Evolutionary conservation across 352 stramenopile genomes (phyloP).

Genomic region (Phytophthora sp.): DNA sequence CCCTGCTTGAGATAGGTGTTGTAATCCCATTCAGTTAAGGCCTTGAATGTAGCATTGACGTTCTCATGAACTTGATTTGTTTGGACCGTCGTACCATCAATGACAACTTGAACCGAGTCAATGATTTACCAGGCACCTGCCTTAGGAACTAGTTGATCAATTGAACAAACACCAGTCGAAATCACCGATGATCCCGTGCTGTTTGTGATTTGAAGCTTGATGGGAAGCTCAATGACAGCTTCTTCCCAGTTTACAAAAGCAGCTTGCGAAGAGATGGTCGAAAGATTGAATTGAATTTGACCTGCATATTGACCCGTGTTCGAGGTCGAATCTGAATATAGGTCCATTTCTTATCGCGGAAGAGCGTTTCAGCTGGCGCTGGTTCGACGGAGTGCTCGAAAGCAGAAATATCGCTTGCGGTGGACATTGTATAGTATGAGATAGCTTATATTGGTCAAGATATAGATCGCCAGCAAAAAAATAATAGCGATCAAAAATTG

Average conservation of each 20-base stretch:
- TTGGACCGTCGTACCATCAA: conserved; percentile 7
- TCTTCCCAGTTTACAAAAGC: not conserved
- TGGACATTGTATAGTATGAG: not conserved
- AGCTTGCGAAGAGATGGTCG: not conserved
- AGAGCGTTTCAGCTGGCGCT: not conserved
- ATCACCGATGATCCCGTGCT: too few relatives aligned
- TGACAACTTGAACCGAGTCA: conserved; percentile 8
- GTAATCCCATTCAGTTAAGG: conserved; percentile 6
- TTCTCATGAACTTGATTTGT: too few relatives aligned
- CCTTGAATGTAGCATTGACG: too few relatives aligned
- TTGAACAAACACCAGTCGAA: not conserved
- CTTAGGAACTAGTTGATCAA: conserved; percentile 17
- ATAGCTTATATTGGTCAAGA: not conserved
- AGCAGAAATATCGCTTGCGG: not conserved
- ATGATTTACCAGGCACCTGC: conserved; percentile 12
- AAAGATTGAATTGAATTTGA: not conserved
- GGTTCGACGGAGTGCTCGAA: conserved; percentile 12
- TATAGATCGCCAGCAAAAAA: not conserved
- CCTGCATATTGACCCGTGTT: conserved; percentile 1
- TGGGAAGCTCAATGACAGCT: not conserved
- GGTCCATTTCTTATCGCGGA: conserved; percentile 12
- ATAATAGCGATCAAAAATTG: too few relatives aligned
- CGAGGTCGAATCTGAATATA: conserved; percentile 10
- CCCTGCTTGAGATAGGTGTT: conserved; percentile 1
- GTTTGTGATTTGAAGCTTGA: not conserved